Evolutionary conservation across 345 rosid species (phyloP).

Genomic region (Eucalyptus regnans): DNA sequence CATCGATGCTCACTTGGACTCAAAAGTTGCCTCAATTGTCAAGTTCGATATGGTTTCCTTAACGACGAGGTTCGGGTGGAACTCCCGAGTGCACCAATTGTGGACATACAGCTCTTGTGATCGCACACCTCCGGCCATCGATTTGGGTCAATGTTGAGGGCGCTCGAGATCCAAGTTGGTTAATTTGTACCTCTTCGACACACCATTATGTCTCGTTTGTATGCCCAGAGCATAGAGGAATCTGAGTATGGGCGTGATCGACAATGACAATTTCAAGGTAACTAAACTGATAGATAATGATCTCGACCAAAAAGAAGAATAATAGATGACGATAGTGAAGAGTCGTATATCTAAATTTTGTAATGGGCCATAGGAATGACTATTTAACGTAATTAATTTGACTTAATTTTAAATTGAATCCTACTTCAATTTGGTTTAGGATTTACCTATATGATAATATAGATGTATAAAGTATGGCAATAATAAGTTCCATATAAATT

Average conservation of each 20-base stretch:
- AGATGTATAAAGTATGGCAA: not conserved
- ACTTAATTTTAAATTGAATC: not conserved
- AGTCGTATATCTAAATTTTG: not conserved
- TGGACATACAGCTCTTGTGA: not conserved
- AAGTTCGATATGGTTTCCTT: too few relatives aligned
- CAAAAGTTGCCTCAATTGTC: too few relatives aligned
- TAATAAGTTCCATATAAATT: not conserved
- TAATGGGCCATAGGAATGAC: not conserved
- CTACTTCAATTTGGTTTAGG: not conserved
- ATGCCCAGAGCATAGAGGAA: too few relatives aligned
- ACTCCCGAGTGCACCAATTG: not conserved
- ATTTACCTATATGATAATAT: not conserved
- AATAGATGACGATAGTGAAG: not conserved
- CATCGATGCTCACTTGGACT: too few relatives aligned
- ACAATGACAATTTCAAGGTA: too few relatives aligned
- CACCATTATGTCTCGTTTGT: not conserved
- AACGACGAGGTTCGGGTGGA: too few relatives aligned
- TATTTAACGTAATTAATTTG: not conserved
- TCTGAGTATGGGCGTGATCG: not conserved
- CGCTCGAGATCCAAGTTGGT: not conserved
- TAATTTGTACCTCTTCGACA: not conserved
- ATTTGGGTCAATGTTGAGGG: not conserved
- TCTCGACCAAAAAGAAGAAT: not conserved
- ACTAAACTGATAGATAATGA: too few relatives aligned
- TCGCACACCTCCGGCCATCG: not conserved